Base-by-base conservation (phyloP, 225 moss, liverwort and hornwort genomes). In the Straminergon stramineum region DNA sequence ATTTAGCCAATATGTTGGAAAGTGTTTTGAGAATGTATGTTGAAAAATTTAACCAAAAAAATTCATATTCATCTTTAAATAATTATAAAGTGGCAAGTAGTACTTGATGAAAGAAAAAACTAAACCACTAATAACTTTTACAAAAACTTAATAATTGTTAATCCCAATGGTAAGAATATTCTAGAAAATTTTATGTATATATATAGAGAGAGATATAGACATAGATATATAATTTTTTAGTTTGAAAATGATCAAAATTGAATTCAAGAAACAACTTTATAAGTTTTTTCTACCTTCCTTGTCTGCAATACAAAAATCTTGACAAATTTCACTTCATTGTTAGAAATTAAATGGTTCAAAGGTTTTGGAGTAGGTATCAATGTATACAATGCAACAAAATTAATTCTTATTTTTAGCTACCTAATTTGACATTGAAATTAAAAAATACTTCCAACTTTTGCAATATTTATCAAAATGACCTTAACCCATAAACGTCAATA, bases 11-110 rank as follows among this genome's bases (percentile, higher is more conserved):
- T 75, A 17, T 75, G 2, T 75, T 75, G 11, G 1, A 48, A 75
- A 28, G 17, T 30, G 4, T 0, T 0, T 45, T 75, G 18, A 26
- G 0, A 75, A 75, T 48, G 1, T 28, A 17, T 45, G 0, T 17
- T 28, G 6, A 17, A 28, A 6, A 5, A 3, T 10, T 43, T 71
- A 43, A 26, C 1, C 0, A 13, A 0, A 70, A 70, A 12, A 39
- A 24, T 70, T 43, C 9, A 15, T 27, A 71, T 43, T 43, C 16
- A 27, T 9, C 5, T 71, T 26, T 11, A 8, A 15, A 71, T 17
- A 74, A 28, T 17, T 48, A 48, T 30, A 18, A 30, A 10, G 30
- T 48, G 30, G 10, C 7, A 48, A 30, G 11, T 48, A 3, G 6
- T 48, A 45, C 2, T 45, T 30, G 10, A 30, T 30, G 7, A 75